phyloP scores from a whole-genome alignment of 2,329 filamentous ascomycete genomes.

The Ophiostoma tasmaniense region DNA sequence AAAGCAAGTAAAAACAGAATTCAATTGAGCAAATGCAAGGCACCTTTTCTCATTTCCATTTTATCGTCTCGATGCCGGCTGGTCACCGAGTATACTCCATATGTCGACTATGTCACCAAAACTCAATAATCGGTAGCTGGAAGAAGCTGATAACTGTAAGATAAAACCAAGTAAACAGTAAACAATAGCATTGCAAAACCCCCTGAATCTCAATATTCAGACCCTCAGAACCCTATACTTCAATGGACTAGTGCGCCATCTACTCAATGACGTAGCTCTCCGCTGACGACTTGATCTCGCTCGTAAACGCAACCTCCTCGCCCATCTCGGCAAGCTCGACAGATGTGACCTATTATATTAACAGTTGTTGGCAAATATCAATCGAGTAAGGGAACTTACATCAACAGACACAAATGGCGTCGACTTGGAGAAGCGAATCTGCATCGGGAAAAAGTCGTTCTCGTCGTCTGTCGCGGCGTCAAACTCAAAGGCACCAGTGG shows the following conservation, averaged over 20 bases:
- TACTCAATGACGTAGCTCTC: conserved; percentile 73
- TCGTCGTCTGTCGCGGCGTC: conserved; percentile 83
- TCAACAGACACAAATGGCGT: conserved; percentile 87
- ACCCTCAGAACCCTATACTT: not conserved
- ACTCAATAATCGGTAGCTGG: not conserved
- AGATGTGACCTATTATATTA: conserved; percentile 37
- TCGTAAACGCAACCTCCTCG: conserved; percentile 73
- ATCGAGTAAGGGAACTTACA: conserved; percentile 40
- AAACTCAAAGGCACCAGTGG: conserved; percentile 86
- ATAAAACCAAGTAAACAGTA: not conserved
- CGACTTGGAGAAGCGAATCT: conserved; percentile 76
- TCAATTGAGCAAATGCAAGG: not conserved
- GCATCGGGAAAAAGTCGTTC: conserved; percentile 97
- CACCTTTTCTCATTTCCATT: conserved; percentile 3
- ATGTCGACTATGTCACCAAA: conserved; percentile 8
- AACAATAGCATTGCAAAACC: not conserved
- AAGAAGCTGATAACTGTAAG: not conserved
- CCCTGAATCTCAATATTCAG: not conserved
- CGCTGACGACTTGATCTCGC: conserved; percentile 68
- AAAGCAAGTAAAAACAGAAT: not conserved
- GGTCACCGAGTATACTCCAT: conserved; percentile 9
- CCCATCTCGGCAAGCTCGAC: conserved; percentile 66
- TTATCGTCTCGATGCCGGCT: conserved; percentile 4
- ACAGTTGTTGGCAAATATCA: conserved; percentile 32
- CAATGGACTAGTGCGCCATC: not conserved